A percentile compares a stretch with the other conserved stretches of the same genome.
Conservation (phyloP, 2,329 filamentous ascomycete genomes). For the Sporothrix pallida region DNA sequence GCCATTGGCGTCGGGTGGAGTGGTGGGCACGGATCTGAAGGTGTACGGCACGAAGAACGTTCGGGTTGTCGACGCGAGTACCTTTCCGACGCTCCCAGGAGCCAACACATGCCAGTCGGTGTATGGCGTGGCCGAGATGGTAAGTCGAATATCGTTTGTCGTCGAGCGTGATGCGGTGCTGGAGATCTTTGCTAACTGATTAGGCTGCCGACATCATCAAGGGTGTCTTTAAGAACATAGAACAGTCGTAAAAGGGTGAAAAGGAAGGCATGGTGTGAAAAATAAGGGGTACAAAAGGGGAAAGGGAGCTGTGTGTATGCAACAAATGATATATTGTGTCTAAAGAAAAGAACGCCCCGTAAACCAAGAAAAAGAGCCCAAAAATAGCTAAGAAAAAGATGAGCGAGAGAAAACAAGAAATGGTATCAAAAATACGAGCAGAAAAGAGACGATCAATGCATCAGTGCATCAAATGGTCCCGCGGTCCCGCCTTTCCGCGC, state of each 20-base stretch:
- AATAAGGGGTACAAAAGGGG: too few relatives aligned
- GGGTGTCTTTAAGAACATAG: neutral
- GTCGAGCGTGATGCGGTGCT: neutral
- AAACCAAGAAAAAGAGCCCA: too few relatives aligned
- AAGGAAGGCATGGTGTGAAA: neutral
- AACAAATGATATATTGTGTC: too few relatives aligned
- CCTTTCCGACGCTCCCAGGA: slow-evolving; percentile 49
- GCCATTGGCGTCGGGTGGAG: slow-evolving; percentile 51
- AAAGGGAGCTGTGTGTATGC: too few relatives aligned
- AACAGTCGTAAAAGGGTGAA: too few relatives aligned
- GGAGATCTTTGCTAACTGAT: neutral
- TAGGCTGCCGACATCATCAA: slow-evolving; percentile 31
- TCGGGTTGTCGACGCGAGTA: slow-evolving; percentile 53
- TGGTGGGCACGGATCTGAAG: slow-evolving; percentile 50
- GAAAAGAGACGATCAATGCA: too few relatives aligned
- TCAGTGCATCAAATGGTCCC: neutral
- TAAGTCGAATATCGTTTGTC: neutral
- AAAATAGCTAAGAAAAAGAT: too few relatives aligned
- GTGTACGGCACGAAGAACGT: slow-evolving; percentile 54
- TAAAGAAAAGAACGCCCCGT: too few relatives aligned
- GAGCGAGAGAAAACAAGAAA: too few relatives aligned
- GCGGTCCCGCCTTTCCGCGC: slow-evolving; percentile 49
- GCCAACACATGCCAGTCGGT: slow-evolving; percentile 41
- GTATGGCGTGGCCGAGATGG: slow-evolving; percentile 43
- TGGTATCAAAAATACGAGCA: too few relatives aligned